Evolutionary conservation across 306 rosid genomes (phyloP), one percentile per base, ranked within the genome.

Genomic region (Ceratonia siliqua): DNA sequence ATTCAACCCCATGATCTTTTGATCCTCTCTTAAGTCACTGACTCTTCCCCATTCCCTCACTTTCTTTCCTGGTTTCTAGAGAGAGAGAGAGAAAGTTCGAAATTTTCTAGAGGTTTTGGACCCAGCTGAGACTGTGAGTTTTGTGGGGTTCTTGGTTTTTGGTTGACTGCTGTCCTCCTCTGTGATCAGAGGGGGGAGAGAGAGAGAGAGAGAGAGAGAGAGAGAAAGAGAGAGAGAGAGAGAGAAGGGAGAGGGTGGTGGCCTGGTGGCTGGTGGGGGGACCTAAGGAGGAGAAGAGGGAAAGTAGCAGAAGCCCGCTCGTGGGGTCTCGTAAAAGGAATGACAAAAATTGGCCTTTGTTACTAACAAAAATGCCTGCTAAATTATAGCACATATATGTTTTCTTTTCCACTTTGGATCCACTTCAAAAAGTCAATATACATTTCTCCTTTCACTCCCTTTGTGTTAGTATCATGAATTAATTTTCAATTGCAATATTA

Each of bases 311-410:
- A 39, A 63, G 68, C 13, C 79, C 89, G 45, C 87, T 85, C 90
- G 89, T 87, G 95, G 88, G 90, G 88, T 85, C 89, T 84, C 81
- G 83, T 76, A 82, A 83, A 82, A 53, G 64, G 73, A 45, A 78
- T 68, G 71, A 75, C 45, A 7, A 63, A 80, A 61, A 64, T 62
- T 65, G 36, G 15, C n/a, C 81, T 61, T 81, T 46, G 3, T 64
- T 63, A 13, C 49, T 32, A 75, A 2, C 74, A 21, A 15, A 57
- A 5, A 59, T 55, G 73, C 79, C 70, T 62, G 42, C 75, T 68
- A 79, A 73, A 54, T 76, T 57, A 10, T 53, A 38, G 39, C 38
- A 73, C 14, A 43, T 13, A 2, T 42, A 18, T 57, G 17, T 50
- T 5, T 38, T 52, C 13, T 52, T 5, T 49, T 1, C 43, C 9